phyloP scores from a whole-genome alignment of 345 rosid genomes.

The Euphorbia lathyris region DNA sequence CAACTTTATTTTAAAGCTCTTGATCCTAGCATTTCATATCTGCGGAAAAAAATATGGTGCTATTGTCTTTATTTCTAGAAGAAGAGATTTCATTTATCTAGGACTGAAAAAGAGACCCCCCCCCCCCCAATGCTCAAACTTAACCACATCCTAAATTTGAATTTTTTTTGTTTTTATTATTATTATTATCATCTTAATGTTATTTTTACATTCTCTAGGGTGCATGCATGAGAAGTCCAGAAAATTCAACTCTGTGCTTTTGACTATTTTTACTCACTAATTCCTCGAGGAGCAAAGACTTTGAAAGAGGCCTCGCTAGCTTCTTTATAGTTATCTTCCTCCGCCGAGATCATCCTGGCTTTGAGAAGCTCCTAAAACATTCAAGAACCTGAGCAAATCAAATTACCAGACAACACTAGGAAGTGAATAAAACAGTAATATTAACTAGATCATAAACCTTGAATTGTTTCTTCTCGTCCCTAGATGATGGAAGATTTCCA shows the following conservation, averaged over 20 bases:
- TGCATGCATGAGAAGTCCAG: conserved; percentile 1
- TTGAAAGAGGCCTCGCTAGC: conserved; percentile 86
- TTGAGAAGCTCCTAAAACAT: conserved; percentile 72
- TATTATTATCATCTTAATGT: too few relatives aligned
- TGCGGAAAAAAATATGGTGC: neutral
- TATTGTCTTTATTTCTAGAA: too few relatives aligned
- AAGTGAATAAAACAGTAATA: conserved; percentile 20
- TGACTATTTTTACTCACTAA: conserved; percentile 56
- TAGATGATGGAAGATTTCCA: conserved; percentile 71
- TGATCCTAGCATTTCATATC: neutral
- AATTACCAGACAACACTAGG: conserved; percentile 18
- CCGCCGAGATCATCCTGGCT: conserved; percentile 58
- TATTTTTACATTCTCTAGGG: neutral
- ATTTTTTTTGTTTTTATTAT: neutral
- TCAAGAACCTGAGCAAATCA: conserved; percentile 21
- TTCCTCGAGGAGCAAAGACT: conserved; percentile 86
- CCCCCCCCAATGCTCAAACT: too few relatives aligned
- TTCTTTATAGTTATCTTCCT: conserved; percentile 96
- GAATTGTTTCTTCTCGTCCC: conserved; percentile 85
- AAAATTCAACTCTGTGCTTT: conserved; percentile 13
- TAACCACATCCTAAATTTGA: neutral
- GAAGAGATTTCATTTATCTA: too few relatives aligned
- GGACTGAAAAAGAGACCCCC: too few relatives aligned
- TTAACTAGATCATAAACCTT: conserved; percentile 48
- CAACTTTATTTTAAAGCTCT: neutral